Conservation (phyloP, 371 early-diverging fungal genomes). For the Mortierella sp. region DNA sequence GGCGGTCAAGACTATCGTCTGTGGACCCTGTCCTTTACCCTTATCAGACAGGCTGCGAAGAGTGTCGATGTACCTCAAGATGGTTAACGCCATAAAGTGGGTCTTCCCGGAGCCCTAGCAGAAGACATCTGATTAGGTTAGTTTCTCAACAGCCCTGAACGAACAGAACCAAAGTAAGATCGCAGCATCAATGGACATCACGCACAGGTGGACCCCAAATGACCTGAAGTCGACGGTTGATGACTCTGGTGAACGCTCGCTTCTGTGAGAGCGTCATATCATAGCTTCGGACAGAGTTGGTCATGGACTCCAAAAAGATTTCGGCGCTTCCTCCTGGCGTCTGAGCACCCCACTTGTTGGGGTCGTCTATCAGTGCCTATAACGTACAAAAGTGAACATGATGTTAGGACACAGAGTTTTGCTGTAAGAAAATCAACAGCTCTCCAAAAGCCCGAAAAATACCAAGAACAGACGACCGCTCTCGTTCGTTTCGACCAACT, state of each 20-base stretch:
- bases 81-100: conserved; percentile 63
- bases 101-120: conserved; percentile 72
- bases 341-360: conserved; percentile 52
- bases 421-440: neutral
- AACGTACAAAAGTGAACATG: neutral
- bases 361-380: conserved; percentile 41
- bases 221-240: conserved; percentile 60
- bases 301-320: conserved; percentile 49
- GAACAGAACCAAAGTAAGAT: neutral
- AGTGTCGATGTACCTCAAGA: conserved; percentile 60
- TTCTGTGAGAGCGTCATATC: conserved; percentile 68
- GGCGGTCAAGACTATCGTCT: conserved; percentile 66
- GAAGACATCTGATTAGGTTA: neutral
- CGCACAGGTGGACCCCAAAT: conserved; percentile 73
- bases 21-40: conserved; percentile 43
- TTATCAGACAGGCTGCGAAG: conserved; percentile 24
- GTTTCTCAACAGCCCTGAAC: neutral
- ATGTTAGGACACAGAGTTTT: neutral
- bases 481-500: conserved; percentile 19
- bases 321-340: conserved; percentile 17
- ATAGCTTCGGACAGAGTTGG: conserved; percentile 56
- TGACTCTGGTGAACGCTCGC: conserved; percentile 56
- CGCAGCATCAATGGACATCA: neutral
- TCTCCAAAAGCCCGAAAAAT: neutral
- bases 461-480: conserved; percentile 35